Evolutionary conservation across 345 rosid species (phyloP).

Genomic region (Trapa bicornis): DNA sequence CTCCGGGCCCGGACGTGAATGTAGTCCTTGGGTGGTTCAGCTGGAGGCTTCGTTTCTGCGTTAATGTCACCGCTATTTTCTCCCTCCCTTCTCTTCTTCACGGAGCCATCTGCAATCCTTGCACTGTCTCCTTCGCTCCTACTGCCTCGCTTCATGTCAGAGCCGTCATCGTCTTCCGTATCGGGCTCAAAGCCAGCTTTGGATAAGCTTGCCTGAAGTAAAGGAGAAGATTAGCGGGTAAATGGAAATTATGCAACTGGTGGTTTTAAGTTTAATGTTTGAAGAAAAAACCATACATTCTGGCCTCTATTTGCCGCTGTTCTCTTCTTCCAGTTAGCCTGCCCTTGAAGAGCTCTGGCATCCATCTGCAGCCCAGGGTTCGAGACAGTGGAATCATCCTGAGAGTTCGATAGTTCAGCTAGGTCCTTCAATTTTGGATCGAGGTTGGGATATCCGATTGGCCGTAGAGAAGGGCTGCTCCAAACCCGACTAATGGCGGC

Average conservation of each 20-base stretch:
- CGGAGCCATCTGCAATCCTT: slow-evolving; percentile 9
- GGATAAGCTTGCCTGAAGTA: background rate
- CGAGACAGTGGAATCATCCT: slow-evolving; percentile 39
- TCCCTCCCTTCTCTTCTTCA: slow-evolving; percentile 23
- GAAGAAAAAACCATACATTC: slow-evolving; percentile 17
- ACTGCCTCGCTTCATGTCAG: slow-evolving; percentile 24
- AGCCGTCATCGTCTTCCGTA: slow-evolving; percentile 24
- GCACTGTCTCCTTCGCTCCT: slow-evolving; percentile 4
- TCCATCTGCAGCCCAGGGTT: slow-evolving; percentile 20
- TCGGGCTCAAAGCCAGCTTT: slow-evolving; percentile 15
- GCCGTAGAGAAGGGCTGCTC: slow-evolving; percentile 46
- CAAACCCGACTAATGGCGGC: slow-evolving; percentile 34
- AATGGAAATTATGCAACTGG: background rate
- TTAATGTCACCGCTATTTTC: background rate
- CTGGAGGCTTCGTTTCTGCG: slow-evolving; percentile 14
- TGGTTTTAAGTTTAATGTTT: too few species aligned
- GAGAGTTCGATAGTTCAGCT: slow-evolving; percentile 35
- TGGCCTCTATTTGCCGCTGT: slow-evolving; percentile 27
- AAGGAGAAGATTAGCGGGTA: background rate
- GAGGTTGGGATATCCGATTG: slow-evolving; percentile 22
- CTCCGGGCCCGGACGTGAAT: slow-evolving; percentile 87
- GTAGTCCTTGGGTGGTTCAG: slow-evolving; percentile 51
- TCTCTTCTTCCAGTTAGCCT: slow-evolving; percentile 50
- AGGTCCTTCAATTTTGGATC: slow-evolving; percentile 16
- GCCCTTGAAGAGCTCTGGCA: slow-evolving; percentile 13